phyloP scores from a whole-genome alignment of 305 asterid genomes.

The Fraxinus baroniana region DNA sequence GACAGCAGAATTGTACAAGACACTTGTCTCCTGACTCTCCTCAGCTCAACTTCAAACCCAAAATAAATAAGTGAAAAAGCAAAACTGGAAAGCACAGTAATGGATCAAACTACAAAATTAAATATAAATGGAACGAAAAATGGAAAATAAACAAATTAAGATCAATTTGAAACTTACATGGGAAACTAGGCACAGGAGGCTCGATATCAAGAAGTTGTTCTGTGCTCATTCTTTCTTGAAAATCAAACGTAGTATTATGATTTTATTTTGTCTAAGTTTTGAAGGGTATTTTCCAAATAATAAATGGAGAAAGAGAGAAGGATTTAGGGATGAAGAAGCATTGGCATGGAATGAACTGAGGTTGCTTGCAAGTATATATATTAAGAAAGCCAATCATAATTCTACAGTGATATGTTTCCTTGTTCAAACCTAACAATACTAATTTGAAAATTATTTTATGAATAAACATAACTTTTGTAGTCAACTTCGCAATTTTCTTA shows the following conservation, averaged over 20 bases:
- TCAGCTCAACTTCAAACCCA: conserved; percentile 40
- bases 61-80: not conserved
- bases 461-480: not conserved
- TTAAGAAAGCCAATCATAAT: no score
- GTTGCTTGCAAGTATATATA: not conserved
- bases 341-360: not conserved
- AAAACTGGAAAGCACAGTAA: not conserved
- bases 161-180: conserved; percentile 16
- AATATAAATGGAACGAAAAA: not conserved
- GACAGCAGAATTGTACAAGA: conserved; percentile 36
- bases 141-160: not conserved
- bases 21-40: conserved; percentile 36
- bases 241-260: not conserved
- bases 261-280: not conserved
- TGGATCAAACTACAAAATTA: not conserved
- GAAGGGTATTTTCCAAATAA: not conserved
- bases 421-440: not conserved
- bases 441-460: not conserved
- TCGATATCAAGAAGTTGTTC: conserved; percentile 20
- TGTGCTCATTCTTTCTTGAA: not conserved
- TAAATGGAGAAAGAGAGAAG: not conserved
- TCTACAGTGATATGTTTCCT: not conserved
- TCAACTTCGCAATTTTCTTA: not conserved
- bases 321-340: not conserved
- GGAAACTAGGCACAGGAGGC: conserved; percentile 22